Evolutionary conservation across 2,329 filamentous ascomycete species (phyloP).

Genomic region (Colletotrichum spinosum): DNA sequence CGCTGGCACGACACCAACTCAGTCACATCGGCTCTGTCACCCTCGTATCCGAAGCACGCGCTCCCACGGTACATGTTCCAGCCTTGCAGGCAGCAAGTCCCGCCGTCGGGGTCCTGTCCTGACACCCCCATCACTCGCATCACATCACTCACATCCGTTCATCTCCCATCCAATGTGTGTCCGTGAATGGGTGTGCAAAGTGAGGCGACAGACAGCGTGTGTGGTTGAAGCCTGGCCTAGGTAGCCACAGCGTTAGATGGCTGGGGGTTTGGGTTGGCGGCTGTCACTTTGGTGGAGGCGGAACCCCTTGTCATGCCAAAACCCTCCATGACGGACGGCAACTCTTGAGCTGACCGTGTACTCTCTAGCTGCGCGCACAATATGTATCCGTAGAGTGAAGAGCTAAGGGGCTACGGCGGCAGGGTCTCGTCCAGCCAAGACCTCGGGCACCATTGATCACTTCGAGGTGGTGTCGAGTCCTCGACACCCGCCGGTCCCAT

Average conservation of each 20-base stretch:
- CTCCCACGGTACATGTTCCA: neutral
- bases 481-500: too few relatives aligned
- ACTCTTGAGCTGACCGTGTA: too few relatives aligned
- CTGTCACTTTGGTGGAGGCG: too few relatives aligned
- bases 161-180: neutral
- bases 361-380: too few relatives aligned
- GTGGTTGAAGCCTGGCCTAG: neutral
- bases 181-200: neutral
- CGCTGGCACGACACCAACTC: neutral
- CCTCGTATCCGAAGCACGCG: neutral
- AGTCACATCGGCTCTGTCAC: neutral
- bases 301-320: too few relatives aligned
- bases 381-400: neutral
- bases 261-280: neutral
- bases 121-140: neutral
- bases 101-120: neutral
- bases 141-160: neutral
- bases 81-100: neutral
- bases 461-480: neutral
- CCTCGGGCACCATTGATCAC: slow-evolving; percentile 16
- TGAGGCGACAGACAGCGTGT: neutral
- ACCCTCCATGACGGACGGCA: too few relatives aligned
- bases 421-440: slow-evolving; percentile 12
- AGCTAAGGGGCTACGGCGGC: neutral
- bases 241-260: neutral